Evolutionary conservation across 1,284 basidiomycete genomes (phyloP), one percentile per base, ranked within the genome.

Genomic region (Papiliotrema nemorosa): DNA sequence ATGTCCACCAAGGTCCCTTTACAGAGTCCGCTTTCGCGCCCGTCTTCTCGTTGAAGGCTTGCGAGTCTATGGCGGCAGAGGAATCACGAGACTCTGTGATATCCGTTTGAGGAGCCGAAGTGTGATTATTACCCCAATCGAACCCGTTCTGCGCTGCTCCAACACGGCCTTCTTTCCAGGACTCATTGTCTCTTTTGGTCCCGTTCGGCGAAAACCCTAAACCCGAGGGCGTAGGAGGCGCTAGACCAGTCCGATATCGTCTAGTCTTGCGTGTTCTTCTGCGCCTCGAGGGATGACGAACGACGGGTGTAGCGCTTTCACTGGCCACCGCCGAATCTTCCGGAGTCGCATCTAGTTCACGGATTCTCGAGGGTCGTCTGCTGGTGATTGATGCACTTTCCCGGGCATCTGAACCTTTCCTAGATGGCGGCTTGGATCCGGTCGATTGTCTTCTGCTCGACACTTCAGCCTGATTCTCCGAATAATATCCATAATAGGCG

Each of bases 401-500:
- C n/a, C n/a, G n/a, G n/a, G n/a, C n/a, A n/a, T n/a, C n/a, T n/a
- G n/a, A n/a, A n/a, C n/a, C n/a, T n/a, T n/a, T n/a, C n/a, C n/a
- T n/a, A n/a, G n/a, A n/a, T n/a, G n/a, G 34, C 26, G 21, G 18
- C 27, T 24, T 26, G 18, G 22, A 36, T n/a, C 27, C 46, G 18
- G 35, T 35, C 27, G 13, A 39, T 5, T 27, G 33, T 13, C 20
- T 40, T 35, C 26, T 43, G 29, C 26, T 41, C 35, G n/a, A 27
- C 29, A 43, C 39, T 25, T 4, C 39, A 12, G 35, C 39, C 20
- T 42, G 24, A 16, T 46, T 38, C 21, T 62, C 64, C 18, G 63
- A 57, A 24, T 67, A 69, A 14, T 58, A 54, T 26, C 62, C 64
- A 36, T 69, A 64, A 25, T 70, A 43, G 3, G 68, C 69, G 41